Evolutionary conservation across 768 basidiomycete genomes (phyloP), one percentile per base, ranked within the genome.

Genomic region (Suillus americanus): DNA sequence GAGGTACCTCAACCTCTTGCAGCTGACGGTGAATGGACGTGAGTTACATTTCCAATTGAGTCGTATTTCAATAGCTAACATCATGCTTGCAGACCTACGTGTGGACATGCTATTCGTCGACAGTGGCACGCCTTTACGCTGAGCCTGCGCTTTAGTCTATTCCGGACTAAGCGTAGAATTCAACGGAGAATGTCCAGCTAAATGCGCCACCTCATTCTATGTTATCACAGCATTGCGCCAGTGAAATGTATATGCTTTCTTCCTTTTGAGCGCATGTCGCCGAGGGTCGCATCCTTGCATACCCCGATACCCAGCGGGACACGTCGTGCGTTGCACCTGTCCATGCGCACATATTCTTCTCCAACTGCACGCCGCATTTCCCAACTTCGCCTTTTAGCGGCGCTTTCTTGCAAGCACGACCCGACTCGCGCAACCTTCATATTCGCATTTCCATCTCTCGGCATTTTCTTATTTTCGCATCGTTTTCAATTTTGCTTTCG

Each of bases 111-210:
- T 55, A 73, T 89, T 50, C 78, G 79, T 63, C 78, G 84, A 10
- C 84, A 87, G 64, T 89, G 89, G 88, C 85, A 87, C 68, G 86
- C 87, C 10, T 66, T 89, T 35, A 73, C 80, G 0, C 80, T 89
- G 25, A 75, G 85, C 64, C 67, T 89, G 37, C 80, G 86, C 50
- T 88, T 89, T 69, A 76, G 80, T 63, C 74, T 89, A 50, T 89
- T 89, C 73, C 77, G 87, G 61, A 82, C 79, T 23, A 80, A 82
- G 65, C 79, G 80, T 53, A 66, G 75, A 65, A 69, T 79, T 25
- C 67, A 67, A 59, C 74, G 76, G 51, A 67, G 70, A 38, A 41
- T 75, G 68, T 72, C 74, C 7, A 68, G 74, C 40, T 75, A 65
- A 76, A 57, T 61, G 30, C 25, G 0, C 30, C 60, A 25, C 16